Evolutionary conservation across 2,329 filamentous ascomycete species (phyloP).

Genomic region (Scytalidium sp.): DNA sequence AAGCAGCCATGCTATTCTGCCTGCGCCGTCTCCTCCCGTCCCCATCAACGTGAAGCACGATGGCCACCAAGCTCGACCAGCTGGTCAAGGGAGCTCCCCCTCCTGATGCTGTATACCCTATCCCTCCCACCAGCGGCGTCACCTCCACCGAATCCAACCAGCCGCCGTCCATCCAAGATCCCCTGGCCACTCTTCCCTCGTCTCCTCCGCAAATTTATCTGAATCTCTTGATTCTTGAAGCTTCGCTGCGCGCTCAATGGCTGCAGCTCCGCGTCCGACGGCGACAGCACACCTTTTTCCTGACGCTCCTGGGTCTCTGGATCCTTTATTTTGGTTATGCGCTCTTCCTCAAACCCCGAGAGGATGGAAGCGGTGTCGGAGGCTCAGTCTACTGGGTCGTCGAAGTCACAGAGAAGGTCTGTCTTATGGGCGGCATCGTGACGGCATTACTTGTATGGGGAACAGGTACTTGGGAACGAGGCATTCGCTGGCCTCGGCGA

Average conservation of each 20-base stretch:
- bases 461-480: conserved; percentile 94
- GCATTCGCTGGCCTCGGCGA: conserved; percentile 87
- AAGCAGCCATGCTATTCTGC: background rate
- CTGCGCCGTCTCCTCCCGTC: background rate
- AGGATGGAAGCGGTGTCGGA: conserved; percentile 87
- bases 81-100: conserved; percentile 86
- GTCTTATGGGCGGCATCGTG: conserved; percentile 85
- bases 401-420: conserved; percentile 85
- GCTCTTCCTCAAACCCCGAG: conserved; percentile 90
- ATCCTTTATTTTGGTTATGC: conserved; percentile 82
- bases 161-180: conserved; percentile 27
- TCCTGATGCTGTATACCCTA: conserved; percentile 43
- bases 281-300: conserved; percentile 90
- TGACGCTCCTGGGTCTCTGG: conserved; percentile 78
- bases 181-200: conserved; percentile 30
- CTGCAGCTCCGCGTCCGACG: conserved; percentile 83
- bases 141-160: conserved; percentile 28
- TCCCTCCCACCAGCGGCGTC: conserved; percentile 35
- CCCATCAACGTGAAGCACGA: conserved; percentile 5
- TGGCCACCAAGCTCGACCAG: conserved; percentile 58
- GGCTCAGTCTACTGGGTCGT: conserved; percentile 96
- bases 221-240: conserved; percentile 95
- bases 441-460: conserved; percentile 87
- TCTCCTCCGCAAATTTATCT: conserved; percentile 70
- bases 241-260: conserved; percentile 88